Conservation (phyloP, 352 stramenopile genomes). For the Globisporangium iwayamae region DNA sequence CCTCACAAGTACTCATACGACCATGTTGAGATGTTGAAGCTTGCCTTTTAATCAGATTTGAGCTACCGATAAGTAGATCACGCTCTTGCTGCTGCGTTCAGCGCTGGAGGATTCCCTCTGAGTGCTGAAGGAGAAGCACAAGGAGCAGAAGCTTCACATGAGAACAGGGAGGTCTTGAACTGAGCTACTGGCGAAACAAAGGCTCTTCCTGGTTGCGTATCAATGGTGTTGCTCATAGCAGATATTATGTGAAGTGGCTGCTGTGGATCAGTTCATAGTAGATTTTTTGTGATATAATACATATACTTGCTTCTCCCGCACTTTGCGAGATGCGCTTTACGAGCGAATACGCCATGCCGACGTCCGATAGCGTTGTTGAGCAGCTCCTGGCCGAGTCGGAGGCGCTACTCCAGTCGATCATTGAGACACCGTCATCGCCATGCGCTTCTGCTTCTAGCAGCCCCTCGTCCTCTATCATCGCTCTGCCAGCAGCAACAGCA, state of each 20-base stretch:
- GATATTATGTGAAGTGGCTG: neutral
- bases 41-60: neutral
- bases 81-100: constrained; percentile 32
- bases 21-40: constrained; percentile 13
- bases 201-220: too few relatives aligned
- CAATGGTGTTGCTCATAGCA: neutral
- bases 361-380: neutral
- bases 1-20: neutral
- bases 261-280: neutral
- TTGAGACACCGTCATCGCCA: neutral
- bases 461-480: neutral
- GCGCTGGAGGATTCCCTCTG: constrained; percentile 13
- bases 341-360: neutral
- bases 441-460: neutral
- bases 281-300: neutral
- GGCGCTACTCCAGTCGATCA: neutral
- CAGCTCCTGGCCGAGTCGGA: constrained; percentile 1
- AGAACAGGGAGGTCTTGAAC: too few relatives aligned
- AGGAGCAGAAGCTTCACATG: neutral
- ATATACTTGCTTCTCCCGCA: too few relatives aligned
- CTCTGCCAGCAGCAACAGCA: neutral
- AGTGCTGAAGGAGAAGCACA: neutral
- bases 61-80: constrained; percentile 5
- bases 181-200: too few relatives aligned
- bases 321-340: neutral